Percentiles rank a stretch among this genome's conserved stretches.
Evolutionary conservation across 257 asterid species (phyloP).

Genomic region (Solanum arcanum): DNA sequence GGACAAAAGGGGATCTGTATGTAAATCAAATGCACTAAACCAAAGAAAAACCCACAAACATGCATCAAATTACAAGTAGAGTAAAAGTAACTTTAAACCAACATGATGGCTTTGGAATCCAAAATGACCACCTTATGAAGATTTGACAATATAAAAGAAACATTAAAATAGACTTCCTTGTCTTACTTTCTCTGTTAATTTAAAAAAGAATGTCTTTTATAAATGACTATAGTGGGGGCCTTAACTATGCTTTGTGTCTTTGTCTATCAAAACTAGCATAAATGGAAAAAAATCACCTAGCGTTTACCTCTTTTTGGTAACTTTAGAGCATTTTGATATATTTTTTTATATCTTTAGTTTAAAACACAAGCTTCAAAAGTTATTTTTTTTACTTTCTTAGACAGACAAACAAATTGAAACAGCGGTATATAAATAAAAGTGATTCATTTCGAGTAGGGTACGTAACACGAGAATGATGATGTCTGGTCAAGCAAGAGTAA

Average conservation of each 20-base stretch:
- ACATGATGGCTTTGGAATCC: slow-evolving; percentile 11
- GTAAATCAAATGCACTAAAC: slow-evolving; percentile 5
- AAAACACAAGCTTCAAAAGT: not conserved
- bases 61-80: slow-evolving; percentile 14
- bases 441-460: slow-evolving; percentile 4
- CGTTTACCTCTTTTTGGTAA: not conserved
- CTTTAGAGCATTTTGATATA: not conserved
- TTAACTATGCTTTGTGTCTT: not conserved
- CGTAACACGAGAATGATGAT: slow-evolving; percentile 24
- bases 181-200: not conserved
- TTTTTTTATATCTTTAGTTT: no score
- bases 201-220: not conserved
- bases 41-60: slow-evolving; percentile 15
- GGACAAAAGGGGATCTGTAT: slow-evolving; percentile 21
- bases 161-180: not conserved
- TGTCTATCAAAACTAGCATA: no score
- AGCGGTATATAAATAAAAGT: not conserved
- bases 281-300: not conserved
- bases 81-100: slow-evolving; percentile 19
- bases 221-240: not conserved
- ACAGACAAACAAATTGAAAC: not conserved
- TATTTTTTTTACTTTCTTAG: no score
- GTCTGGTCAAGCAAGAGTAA: slow-evolving; percentile 27
- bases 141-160: not conserved
- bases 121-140: slow-evolving; percentile 1